These are phyloP conservation scores for Physcia stellaris DNA, from an alignment of 495 filamentous ascomycete species.

Conservation along the genomic window DNA sequence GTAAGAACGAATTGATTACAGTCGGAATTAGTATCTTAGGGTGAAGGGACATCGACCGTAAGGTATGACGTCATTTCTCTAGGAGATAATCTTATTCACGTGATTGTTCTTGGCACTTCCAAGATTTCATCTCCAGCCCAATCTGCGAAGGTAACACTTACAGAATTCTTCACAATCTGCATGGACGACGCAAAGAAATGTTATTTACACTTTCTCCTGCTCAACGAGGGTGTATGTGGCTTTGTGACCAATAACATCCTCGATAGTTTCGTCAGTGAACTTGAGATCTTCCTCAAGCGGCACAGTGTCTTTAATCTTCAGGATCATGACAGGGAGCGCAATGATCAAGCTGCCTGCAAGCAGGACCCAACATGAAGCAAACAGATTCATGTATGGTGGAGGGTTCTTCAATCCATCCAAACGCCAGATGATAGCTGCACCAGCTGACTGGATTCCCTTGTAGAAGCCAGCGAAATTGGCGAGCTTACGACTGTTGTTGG, in stretches of 20 bases:
- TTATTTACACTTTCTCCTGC: slow-evolving; percentile 8
- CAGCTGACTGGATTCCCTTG: slow-evolving; percentile 83
- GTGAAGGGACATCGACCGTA: too few relatives aligned
- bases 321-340: slow-evolving; percentile 66
- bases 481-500: slow-evolving; percentile 78
- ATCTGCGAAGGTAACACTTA: too few relatives aligned
- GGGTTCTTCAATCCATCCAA: slow-evolving; percentile 33
- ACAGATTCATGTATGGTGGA: slow-evolving; percentile 50
- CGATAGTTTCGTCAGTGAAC: slow-evolving; percentile 66
- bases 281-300: slow-evolving; percentile 64
- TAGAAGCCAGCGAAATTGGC: slow-evolving; percentile 89
- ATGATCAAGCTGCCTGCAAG: slow-evolving; percentile 56
- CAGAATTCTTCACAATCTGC: too few relatives aligned
- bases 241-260: slow-evolving; percentile 33
- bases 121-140: too few relatives aligned
- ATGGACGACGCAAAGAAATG: neutral
- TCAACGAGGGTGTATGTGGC: slow-evolving; percentile 3
- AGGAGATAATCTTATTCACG: too few relatives aligned
- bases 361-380: slow-evolving; percentile 55
- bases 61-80: too few relatives aligned
- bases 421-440: slow-evolving; percentile 69
- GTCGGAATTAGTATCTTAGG: too few relatives aligned
- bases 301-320: slow-evolving; percentile 62
- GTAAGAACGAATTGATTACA: too few relatives aligned
- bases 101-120: too few relatives aligned